Base-by-base conservation (phyloP, 768 basidiomycete species). In the Lepiota brunneoincarnata region DNA sequence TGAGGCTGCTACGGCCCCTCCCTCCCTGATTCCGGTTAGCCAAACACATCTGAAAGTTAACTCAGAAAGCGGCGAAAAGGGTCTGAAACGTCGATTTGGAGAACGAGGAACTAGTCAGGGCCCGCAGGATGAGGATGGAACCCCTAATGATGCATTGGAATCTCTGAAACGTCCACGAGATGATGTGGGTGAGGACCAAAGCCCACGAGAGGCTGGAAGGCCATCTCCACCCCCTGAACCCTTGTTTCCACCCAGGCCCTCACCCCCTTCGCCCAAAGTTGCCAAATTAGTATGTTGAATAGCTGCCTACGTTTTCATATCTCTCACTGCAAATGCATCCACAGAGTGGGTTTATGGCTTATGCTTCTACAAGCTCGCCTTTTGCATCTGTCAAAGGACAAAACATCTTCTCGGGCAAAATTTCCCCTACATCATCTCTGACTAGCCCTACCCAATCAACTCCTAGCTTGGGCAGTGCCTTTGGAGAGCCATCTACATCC, bases 321-420 rank as follows among this genome's bases (percentile, higher is more conserved):
- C 55, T 18, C 44, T 46, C 55, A 9, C 31, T 31, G 11, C 11
- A 3, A 31, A 31, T 9, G 7, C 11, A 31, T 31, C 7, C 7
- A 9, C 54, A 87, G 87, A 72, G 80, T 49, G 89, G 89, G 21
- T 92, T 92, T 67, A 84, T 86, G 79, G 86, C 88, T 2, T 92
- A 90, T 61, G 89, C 89, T 11, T 85, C 87, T 2, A 72, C 81
- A 10, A 78, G 74, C 51, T 91, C 89, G 2, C 89, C 89, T 4
- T 91, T 91, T 61, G 83, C 86, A 12, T 69, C 79, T 43, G 82
- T 88, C 63, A 89, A 85, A 60, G 89, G 87, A 43, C 79, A 84
- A 56, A 87, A 80, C 63, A 58, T 76, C 20, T 81, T 82, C 15
- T 68, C 75, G 10, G 64, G 65, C 48, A 75, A 74, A 61, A 61